phyloP scores from a whole-genome alignment of 352 stramenopile genomes.

The Phytophthora multivora region DNA sequence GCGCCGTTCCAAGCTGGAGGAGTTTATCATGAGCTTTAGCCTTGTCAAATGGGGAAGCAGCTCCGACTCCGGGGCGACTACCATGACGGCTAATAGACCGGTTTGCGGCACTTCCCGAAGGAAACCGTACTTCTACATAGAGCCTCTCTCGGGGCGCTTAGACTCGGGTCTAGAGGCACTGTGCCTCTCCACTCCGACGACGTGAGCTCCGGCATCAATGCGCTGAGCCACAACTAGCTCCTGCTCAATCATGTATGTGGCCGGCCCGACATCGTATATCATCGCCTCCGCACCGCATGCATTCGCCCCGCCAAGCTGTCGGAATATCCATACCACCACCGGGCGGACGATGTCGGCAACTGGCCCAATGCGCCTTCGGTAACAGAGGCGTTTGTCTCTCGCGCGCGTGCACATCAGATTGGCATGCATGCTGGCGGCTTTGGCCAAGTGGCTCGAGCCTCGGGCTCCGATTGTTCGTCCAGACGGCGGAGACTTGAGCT shows the following conservation, averaged over 20 bases:
- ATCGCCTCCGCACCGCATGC: conserved; percentile 11
- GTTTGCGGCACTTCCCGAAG: conserved; percentile 15
- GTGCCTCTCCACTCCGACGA: conserved; percentile 15
- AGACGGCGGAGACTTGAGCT: conserved; percentile 21
- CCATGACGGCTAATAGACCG: conserved; percentile 16
- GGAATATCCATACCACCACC: conserved; percentile 10
- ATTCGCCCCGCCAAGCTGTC: conserved; percentile 14
- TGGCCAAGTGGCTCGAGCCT: conserved; percentile 1
- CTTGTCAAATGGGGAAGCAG: neutral
- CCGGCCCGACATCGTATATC: conserved; percentile 6
- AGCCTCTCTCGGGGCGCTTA: conserved; percentile 4
- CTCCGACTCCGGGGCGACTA: conserved; percentile 18
- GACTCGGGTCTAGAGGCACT: neutral
- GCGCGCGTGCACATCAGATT: conserved; percentile 37
- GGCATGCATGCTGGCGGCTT: conserved; percentile 15
- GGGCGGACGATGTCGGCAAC: conserved; percentile 6
- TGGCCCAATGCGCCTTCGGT: neutral
- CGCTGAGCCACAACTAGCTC: neutral
- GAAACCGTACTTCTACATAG: conserved; percentile 42
- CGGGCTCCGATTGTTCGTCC: conserved; percentile 9
- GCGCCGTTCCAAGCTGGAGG: conserved; percentile 12
- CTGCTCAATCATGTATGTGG: neutral
- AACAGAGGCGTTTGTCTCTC: conserved; percentile 17
- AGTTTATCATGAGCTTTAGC: too few relatives aligned
- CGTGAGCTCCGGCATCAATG: neutral